These are phyloP conservation scores for Ananas comosus DNA, from an alignment of 176 grass and related monocot genomes.

Conservation along the genomic window DNA sequence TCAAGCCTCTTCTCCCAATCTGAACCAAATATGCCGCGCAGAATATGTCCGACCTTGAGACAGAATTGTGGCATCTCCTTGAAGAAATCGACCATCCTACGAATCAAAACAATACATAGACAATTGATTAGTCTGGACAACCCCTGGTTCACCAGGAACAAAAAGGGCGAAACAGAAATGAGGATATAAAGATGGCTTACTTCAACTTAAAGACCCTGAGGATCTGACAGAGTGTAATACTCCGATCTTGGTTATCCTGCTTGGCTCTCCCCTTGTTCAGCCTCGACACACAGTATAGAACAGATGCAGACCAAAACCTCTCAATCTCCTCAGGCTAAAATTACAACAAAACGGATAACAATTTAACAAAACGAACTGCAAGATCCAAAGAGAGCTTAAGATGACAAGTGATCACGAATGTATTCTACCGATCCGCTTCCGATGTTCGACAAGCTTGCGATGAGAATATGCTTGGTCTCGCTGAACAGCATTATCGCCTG, in stretches of 20 bases:
- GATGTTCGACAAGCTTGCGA: constrained; percentile 64
- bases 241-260: constrained; percentile 46
- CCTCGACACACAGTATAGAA: constrained; percentile 79
- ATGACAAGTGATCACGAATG: not conserved
- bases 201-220: constrained; percentile 70
- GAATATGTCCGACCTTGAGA: constrained; percentile 59
- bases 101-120: constrained; percentile 20
- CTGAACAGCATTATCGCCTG: constrained; percentile 64
- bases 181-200: constrained; percentile 29
- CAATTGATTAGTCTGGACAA: constrained; percentile 3
- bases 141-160: not conserved
- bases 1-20: constrained; percentile 91
- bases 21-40: constrained; percentile 69
- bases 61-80: constrained; percentile 97
- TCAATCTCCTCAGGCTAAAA: constrained; percentile 74
- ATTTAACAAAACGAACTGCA: constrained; percentile 9
- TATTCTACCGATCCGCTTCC: constrained; percentile 61
- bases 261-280: constrained; percentile 35
- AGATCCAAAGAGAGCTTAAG: constrained; percentile 4
- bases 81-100: constrained; percentile 79
- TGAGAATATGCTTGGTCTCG: constrained; percentile 51
- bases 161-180: not conserved
- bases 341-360: constrained; percentile 9
- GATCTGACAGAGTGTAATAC: constrained; percentile 60
- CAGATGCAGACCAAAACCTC: constrained; percentile 70